Evolutionary conservation across 225 moss, liverwort and hornwort species (phyloP), one percentile per base, ranked within the genome.

Genomic region (Takakia lepidozioides): DNA sequence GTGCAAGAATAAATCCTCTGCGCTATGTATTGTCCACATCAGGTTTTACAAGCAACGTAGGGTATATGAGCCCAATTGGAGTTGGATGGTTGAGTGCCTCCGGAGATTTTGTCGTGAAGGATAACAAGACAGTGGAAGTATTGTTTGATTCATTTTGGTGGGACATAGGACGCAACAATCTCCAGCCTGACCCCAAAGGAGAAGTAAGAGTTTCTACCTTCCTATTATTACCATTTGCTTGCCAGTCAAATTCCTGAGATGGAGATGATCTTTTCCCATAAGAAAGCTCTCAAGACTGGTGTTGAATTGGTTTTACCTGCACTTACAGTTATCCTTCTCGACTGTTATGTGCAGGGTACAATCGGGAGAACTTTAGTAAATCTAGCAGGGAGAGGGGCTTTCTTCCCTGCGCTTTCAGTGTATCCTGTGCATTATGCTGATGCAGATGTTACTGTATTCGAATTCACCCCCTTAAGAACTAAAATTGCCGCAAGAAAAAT

Each of bases 131-230:
- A 3, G 79, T 79, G 20, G 74, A 70, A 43, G 37, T 79, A 10
- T 27, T 79, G 27, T 70, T 79, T 22, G 66, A 79, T 27, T 74
- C 78, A 1, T 79, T 79, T 7, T 79, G 70, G 79, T 63, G 60
- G 19, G 73, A 74, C 19, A 2, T 24, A 4, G 66, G 70, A 4
- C 63, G 54, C 3, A 38, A 74, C 22, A 70, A 63, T 24, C 66
- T 74, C 29, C 69, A 70, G 43, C 57, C 74, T 8, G 69, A 73
- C 49, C 78, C 73, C 16, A 69, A 59, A 38, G 78, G 73, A 38
- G 30, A 69, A 72, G 78, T 73, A 61, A 32, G 32, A 6, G 7
- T 6, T 11, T 6, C 32, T 6, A 32, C 7, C 32, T 32, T 32
- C 7, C 11, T 7, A 11, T 32, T 7, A 11, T 32, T 32, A 11